Evolutionary conservation across 78 protist genomes (phyloP), one percentile per base, ranked within the genome.

Genomic region (Chrysochromulina parva): DNA sequence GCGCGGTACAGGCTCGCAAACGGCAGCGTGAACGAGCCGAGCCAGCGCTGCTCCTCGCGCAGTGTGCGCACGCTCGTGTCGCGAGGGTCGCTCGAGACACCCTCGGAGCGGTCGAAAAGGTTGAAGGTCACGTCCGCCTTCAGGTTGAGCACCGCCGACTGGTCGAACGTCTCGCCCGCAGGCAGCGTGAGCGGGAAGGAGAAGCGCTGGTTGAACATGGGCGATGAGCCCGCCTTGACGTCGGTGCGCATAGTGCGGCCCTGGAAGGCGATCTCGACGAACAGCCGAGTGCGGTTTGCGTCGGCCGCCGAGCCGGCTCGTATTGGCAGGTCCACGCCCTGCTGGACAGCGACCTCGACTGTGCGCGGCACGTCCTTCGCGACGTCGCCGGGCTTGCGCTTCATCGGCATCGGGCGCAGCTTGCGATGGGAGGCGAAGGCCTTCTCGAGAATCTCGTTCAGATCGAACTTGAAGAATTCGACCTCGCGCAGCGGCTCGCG

Each of bases 401-500:
- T 13, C n/a, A 3, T 5, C 4, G 50, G 78, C 14, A 2, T 3
- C 10, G 78, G 78, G 53, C 22, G 78, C 14, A 69, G 78, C 78
- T 69, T 24, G 50, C 78, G 78, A 28, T 50, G 78, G 16, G 78
- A 50, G 50, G 6, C 78, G 13, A 69, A n/a, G 3, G 28, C 13
- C 78, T 69, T 69, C 62, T 38, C 38, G 47, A 69, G 50, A 7
- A 69, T 3, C n/a, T 5, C 78, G 50, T 13, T 38, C 50, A 28
- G 28, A 13, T 28, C 10, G 20, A 69, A 14, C 78, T 69, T 50
- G 38, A 50, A 3, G 10, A 50, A 28, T 13, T 69, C 78, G 20
- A 69, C 78, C 50, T 69, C 78, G 50, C 22, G 78, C 4, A 69
- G 78, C 78, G 78, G 78, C 50, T 69, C 78, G 38, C 78, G 78